Evolutionary conservation across 768 basidiomycete genomes (phyloP), one percentile per base, ranked within the genome.

Genomic region (Serendipita sp.): DNA sequence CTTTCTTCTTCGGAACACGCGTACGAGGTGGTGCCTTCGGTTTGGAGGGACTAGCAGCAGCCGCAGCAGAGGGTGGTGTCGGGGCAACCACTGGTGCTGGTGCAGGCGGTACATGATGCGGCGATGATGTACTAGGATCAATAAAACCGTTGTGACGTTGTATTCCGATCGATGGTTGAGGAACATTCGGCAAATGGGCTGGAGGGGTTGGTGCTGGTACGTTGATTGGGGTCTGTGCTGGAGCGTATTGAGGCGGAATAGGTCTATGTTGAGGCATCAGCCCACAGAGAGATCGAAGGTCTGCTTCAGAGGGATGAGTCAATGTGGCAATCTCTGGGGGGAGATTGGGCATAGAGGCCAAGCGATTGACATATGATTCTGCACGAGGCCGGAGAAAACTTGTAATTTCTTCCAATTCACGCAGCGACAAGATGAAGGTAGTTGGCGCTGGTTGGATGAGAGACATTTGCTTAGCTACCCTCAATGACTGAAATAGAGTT

Each of bases 31-130:
- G 14, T 31, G 20, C 31, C 30, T 58, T 24, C n/a, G 17, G 26
- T 58, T 58, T 58, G 24, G 53, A 26, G 30, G 53, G 53, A 58
- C 53, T 58, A 11, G 53, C 26, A 22, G 53, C 53, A 34, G 53
- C 30, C 4, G 53, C 26, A 22, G 53, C 53, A 34, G 53, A 22
- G 17, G 53, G 53, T 9, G 53, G 53, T 9, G 45, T 58, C 13
- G 53, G 53, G 24, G 53, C 53, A 20, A 31, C 53, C 31, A 31
- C 24, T 58, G 53, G 53, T 11, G 30, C 53, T 28, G 53, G 13
- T 13, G 33, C 17, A 24, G 53, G 53, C 11, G 53, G 11, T 4
- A 26, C 17, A 58, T 48, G 45, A 48, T 48, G 7, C n/a, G 45
- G 45, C 5, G 45, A 48, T 5, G 45, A 48, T 9, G 45, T 20